A percentile compares a stretch with the other conserved stretches of the same genome.
phyloP scores from a whole-genome alignment of 257 asterid genomes.

The Lycium barbarum region DNA sequence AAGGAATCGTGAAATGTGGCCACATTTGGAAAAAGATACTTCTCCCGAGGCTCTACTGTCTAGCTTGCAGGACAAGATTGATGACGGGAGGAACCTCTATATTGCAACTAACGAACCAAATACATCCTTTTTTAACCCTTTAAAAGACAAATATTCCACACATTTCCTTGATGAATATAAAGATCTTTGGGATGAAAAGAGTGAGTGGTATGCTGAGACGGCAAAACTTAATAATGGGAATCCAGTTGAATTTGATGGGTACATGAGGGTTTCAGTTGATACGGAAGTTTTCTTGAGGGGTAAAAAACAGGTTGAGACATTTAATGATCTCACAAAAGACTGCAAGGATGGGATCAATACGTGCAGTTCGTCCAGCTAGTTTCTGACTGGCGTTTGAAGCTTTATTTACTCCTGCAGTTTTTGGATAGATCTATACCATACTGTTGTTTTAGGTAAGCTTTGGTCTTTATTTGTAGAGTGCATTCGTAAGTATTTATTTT shows the following conservation, averaged over 20 bases:
- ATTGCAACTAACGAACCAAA: slow-evolving; percentile 66
- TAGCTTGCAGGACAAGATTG: slow-evolving; percentile 51
- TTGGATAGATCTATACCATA: slow-evolving; percentile 18
- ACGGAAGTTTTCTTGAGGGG: slow-evolving; percentile 78
- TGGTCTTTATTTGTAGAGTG: slow-evolving; percentile 14
- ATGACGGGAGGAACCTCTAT: slow-evolving; percentile 65
- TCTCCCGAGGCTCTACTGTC: slow-evolving; percentile 61
- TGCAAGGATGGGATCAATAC: slow-evolving; percentile 78
- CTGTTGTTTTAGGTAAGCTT: slow-evolving; percentile 24
- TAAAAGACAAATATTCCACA: slow-evolving; percentile 69
- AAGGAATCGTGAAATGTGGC: slow-evolving; percentile 61
- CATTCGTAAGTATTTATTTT: neutral
- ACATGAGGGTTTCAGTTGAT: slow-evolving; percentile 79
- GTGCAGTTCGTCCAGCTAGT: slow-evolving; percentile 61
- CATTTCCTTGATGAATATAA: slow-evolving; percentile 80
- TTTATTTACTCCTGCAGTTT: slow-evolving; percentile 7
- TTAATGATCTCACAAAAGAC: slow-evolving; percentile 78
- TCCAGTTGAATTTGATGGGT: slow-evolving; percentile 83
- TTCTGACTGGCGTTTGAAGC: neutral
- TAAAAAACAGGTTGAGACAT: slow-evolving; percentile 80
- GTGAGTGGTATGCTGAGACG: slow-evolving; percentile 79
- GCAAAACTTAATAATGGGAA: slow-evolving; percentile 65
- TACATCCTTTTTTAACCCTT: slow-evolving; percentile 58
- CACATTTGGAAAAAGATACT: slow-evolving; percentile 72
- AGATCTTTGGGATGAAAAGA: slow-evolving; percentile 73